Evolutionary conservation across 306 rosid genomes (phyloP).

Genomic region (Sophora flavescens): DNA sequence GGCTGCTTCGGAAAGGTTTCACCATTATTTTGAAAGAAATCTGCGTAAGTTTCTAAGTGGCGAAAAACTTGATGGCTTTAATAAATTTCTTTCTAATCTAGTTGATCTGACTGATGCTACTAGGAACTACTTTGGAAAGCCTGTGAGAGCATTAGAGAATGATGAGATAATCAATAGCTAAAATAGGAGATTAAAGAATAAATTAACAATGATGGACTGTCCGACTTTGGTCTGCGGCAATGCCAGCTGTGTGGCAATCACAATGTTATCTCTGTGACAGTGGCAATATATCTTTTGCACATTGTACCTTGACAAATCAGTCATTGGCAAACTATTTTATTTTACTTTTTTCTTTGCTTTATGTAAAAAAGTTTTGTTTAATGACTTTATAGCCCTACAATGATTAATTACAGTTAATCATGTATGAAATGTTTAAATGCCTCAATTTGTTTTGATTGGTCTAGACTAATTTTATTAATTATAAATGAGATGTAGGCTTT

Average conservation of each 20-base stretch:
- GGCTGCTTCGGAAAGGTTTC: constrained; percentile 52
- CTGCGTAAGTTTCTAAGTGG: not conserved
- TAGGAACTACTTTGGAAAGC: constrained; percentile 40
- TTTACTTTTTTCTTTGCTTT: not conserved
- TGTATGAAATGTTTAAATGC: too few species aligned
- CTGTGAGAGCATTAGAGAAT: constrained; percentile 16
- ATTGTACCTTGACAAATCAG: too few species aligned
- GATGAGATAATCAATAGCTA: not conserved
- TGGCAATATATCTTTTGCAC: too few species aligned
- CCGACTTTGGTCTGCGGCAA: not conserved
- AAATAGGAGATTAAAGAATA: not conserved
- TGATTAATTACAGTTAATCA: too few species aligned
- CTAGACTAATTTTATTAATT: too few species aligned
- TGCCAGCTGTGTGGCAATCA: not conserved
- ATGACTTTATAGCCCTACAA: too few species aligned
- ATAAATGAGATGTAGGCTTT: too few species aligned
- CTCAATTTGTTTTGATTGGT: too few species aligned
- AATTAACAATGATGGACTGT: not conserved
- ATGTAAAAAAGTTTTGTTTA: too few species aligned
- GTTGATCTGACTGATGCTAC: constrained; percentile 36
- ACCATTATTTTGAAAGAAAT: constrained; percentile 39
- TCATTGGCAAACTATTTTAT: not conserved
- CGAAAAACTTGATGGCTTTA: not conserved
- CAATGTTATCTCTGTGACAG: not conserved
- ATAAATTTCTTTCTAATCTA: constrained; percentile 6